phyloP scores from a whole-genome alignment of 176 grass and related monocot species.

The Saccharum spontaneum region DNA sequence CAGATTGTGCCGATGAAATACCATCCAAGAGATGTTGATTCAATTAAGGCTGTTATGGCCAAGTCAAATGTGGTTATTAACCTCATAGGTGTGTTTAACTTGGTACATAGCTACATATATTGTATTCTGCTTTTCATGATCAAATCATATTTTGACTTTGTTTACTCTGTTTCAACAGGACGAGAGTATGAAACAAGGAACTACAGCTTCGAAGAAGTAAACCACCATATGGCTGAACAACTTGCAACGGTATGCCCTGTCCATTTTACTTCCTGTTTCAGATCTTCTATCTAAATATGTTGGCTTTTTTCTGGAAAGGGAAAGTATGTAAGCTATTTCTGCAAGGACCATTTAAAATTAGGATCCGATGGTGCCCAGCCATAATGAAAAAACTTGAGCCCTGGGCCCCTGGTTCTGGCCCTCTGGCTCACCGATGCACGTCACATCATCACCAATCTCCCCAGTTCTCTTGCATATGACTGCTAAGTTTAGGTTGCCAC shows the following conservation, averaged over 20 bases:
- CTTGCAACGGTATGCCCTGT: conserved; percentile 73
- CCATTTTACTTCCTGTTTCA: conserved; percentile 15
- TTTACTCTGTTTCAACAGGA: conserved; percentile 43
- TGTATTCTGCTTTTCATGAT: neutral
- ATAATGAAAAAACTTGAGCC: neutral
- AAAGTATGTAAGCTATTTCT: neutral
- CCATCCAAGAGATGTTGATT: conserved; percentile 89
- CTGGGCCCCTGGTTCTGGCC: neutral
- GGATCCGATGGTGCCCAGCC: neutral
- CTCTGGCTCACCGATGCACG: neutral
- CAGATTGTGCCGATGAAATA: conserved; percentile 98
- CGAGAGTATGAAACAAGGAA: conserved; percentile 95
- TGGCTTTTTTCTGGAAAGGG: neutral
- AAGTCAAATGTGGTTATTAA: conserved; percentile 97
- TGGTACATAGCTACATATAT: neutral
- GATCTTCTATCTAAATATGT: conserved; percentile 5
- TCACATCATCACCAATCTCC: neutral
- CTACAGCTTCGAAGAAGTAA: conserved; percentile 96
- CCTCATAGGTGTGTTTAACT: conserved; percentile 73
- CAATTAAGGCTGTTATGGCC: conserved; percentile 88
- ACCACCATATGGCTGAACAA: conserved; percentile 83
- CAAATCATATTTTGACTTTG: conserved; percentile 7
- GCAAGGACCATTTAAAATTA: neutral
- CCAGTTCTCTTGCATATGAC: neutral
- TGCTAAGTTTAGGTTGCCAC: conserved; percentile 5